Evolutionary conservation across 306 rosid genomes (phyloP), one percentile per base, ranked within the genome.

Genomic region (Coriaria nepalensis): DNA sequence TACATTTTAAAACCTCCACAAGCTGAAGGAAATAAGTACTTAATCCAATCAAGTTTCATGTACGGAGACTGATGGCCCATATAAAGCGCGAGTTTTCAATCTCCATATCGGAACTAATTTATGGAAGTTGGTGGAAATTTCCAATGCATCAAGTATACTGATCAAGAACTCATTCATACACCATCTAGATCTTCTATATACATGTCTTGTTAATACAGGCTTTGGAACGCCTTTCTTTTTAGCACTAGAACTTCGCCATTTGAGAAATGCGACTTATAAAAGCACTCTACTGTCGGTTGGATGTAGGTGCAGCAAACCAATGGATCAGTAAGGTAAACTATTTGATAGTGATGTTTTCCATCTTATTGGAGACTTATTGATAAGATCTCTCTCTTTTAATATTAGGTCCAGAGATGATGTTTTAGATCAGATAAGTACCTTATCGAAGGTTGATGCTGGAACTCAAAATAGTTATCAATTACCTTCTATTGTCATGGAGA

Each of bases 211-310:
- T 37, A 72, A 75, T 59, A 69, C 57, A 4, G 75, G 72, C 4
- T 47, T 10, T 6, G 77, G 82, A 13, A 66, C 59, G 33, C 82
- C 79, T 0, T 68, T 79, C 48, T 47, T 79, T 37, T 72, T 82
- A 8, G 60, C 70, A 13, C 40, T 79, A 49, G 74, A 71, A 56
- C 62, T 79, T 5, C 62, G 82, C 58, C 52, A 51, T 46, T 40
- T 79, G 65, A 13, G 32, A 2, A 56, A 62, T 37, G 0, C 9
- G 12, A 7, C 55, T 13, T 75, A 75, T 50, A 9, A 2, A 9
- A 11, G 55, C 52, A 5, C 37, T 0, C 29, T 0, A 9, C 3
- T 0, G 0, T 0, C 51, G 77, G 15, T 13, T 5, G 13, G 43
- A 73, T 54, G 6, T 70, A 6, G 83, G 74, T 47, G 56, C 72